These are phyloP conservation scores for Cladophialophora psammophila DNA, from an alignment of 2,329 filamentous ascomycete species.

Conservation along the genomic window DNA sequence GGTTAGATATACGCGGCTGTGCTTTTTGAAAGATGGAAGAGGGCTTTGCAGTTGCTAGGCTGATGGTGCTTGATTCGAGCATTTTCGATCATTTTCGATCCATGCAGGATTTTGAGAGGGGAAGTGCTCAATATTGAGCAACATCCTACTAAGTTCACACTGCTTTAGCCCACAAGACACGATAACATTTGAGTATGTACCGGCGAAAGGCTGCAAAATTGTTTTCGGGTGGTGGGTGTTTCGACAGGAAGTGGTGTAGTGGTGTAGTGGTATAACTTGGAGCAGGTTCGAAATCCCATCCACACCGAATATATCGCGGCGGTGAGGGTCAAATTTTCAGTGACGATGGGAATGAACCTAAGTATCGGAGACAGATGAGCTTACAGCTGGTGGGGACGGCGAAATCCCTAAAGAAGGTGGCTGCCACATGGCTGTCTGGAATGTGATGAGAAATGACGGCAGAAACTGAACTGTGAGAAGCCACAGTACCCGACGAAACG, in stretches of 20 bases:
- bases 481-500: background rate
- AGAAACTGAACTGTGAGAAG: background rate
- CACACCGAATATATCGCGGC: conserved; percentile 5
- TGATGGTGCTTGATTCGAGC: background rate
- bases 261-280: conserved; percentile 11
- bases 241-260: conserved; percentile 11
- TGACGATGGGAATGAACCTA: background rate
- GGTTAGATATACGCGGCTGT: background rate
- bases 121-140: background rate
- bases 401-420: background rate
- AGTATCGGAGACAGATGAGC: background rate
- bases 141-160: background rate
- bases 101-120: background rate
- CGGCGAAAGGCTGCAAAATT: background rate
- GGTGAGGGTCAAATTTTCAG: conserved; percentile 4
- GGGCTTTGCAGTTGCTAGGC: conserved; percentile 2
- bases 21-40: background rate
- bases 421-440: conserved; percentile 18
- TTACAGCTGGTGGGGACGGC: background rate
- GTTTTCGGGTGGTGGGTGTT: background rate
- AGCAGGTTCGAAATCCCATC: conserved; percentile 2
- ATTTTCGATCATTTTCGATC: background rate
- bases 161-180: background rate
- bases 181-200: background rate
- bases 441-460: conserved; percentile 6